phyloP scores from a whole-genome alignment of 352 stramenopile species.

The Phytophthora multivora region DNA sequence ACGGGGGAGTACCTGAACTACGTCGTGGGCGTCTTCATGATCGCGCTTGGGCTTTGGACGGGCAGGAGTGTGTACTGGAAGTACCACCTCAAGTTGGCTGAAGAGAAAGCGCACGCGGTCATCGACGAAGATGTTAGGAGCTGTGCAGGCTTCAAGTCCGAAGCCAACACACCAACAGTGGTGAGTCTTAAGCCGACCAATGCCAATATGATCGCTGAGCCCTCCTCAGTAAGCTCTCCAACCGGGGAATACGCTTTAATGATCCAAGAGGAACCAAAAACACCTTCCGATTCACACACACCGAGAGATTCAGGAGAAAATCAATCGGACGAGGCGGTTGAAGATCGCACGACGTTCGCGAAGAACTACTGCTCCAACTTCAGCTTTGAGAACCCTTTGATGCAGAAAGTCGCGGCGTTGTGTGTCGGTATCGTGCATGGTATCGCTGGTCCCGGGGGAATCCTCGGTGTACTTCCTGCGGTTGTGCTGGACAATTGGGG shows the following conservation, averaged over 20 bases:
- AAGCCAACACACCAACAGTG: constrained; percentile 4
- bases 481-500: constrained; percentile 27
- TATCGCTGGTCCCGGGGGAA: constrained; percentile 64
- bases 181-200: constrained; percentile 8
- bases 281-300: neutral
- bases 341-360: constrained; percentile 5
- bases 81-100: constrained; percentile 22
- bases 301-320: neutral
- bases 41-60: constrained; percentile 51
- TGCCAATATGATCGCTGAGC: neutral
- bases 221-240: neutral
- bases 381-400: constrained; percentile 53
- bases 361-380: constrained; percentile 38
- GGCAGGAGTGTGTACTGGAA: constrained; percentile 32
- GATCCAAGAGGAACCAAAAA: constrained; percentile 3
- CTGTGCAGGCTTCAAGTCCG: neutral
- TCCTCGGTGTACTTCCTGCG: constrained; percentile 85
- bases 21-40: constrained; percentile 62
- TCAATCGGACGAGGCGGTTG: neutral
- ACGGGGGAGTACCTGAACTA: constrained; percentile 49
- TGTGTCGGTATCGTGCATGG: constrained; percentile 87
- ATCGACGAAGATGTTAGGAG: constrained; percentile 10
- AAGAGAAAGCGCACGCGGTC: constrained; percentile 18
- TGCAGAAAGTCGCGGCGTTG: constrained; percentile 66
- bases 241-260: constrained; percentile 9